Conservation (phyloP, 1,284 basidiomycete species). For the Paramarasmius palmivorus region DNA sequence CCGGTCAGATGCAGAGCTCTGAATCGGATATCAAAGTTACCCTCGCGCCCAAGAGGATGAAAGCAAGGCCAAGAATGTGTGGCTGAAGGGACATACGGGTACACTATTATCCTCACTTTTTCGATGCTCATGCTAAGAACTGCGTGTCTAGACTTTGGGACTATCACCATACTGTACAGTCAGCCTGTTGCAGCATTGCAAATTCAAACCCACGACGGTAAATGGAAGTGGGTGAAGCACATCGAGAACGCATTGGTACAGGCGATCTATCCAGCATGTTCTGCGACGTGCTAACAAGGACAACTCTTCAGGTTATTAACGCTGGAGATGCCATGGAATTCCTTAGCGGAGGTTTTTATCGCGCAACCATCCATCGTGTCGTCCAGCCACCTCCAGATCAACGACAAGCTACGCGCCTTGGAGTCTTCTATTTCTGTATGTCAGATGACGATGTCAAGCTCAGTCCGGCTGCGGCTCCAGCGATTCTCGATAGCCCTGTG, state of each 20-base stretch:
- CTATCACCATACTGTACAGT: constrained; percentile 57
- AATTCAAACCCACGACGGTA: constrained; percentile 49
- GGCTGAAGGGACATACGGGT: constrained; percentile 44
- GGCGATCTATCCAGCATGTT: too few relatives aligned
- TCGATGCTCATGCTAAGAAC: background rate
- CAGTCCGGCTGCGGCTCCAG: constrained; percentile 17
- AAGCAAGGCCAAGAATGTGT: constrained; percentile 41
- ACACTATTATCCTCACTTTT: background rate
- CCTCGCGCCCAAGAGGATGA: constrained; percentile 46
- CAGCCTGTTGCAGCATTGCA: constrained; percentile 63
- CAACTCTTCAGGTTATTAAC: constrained; percentile 43
- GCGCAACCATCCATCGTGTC: constrained; percentile 46
- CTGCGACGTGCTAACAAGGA: too few relatives aligned
- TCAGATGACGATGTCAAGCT: constrained; percentile 31
- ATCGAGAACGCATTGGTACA: constrained; percentile 59
- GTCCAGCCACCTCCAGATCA: constrained; percentile 45
- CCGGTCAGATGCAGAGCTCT: background rate
- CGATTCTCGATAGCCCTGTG: constrained; percentile 28
- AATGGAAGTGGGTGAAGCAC: constrained; percentile 62
- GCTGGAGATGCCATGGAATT: constrained; percentile 60
- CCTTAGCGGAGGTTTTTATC: constrained; percentile 54
- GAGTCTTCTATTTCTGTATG: constrained; percentile 45
- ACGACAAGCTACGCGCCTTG: constrained; percentile 36
- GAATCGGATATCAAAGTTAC: constrained; percentile 28
- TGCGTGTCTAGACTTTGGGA: constrained; percentile 37